Base-by-base conservation (phyloP, 768 basidiomycete species). In the Boletus sp. region DNA sequence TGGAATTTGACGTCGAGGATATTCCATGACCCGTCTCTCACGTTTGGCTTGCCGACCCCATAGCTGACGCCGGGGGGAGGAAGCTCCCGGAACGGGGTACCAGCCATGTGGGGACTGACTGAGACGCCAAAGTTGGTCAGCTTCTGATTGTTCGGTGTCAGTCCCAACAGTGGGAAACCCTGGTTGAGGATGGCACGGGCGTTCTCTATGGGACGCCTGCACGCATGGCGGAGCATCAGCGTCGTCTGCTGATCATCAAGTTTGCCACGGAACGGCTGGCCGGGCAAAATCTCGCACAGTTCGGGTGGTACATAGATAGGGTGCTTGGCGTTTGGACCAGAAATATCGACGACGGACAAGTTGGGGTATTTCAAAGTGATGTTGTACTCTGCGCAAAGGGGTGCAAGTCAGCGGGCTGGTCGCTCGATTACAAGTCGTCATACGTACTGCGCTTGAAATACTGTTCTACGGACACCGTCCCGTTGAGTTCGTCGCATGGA, bases 21-120 rank as follows among this genome's bases (percentile, higher is more conserved):
- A 59, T 92, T 92, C 91, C 91, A 93, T 39, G 82, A 80, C 1
- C 85, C 92, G 33, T 86, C 81, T 36, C 64, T 72, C 7, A 83
- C 79, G 14, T 71, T 77, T 3, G 69, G 66, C 7, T 54, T 66
- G 2, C 82, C 84, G 5, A 61, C 70, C 37, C 70, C 74, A 65
- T 93, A 93, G 2, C 74, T 73, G 49, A 92, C 64, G 1, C 59
- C 57, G 0, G 92, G 92, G 0, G 86, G 72, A 0, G 73, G 74
- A 2, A 94, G 80, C 56, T 88, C 80, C 15, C 91, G 82, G 3
- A 70, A 85, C 2, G 89, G 89, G 4, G 90, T 68, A 7, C 79
- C 76, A 0, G 82, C 68, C 88, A 93, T 89, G 49, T 85, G 66
- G 1, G 58, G 57, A 33, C 77, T 77, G 47, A 94, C 77, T 5